Evolutionary conservation across 805 yeast genomes (phyloP).

Genomic region (Wickerhamiella sorbophila): DNA sequence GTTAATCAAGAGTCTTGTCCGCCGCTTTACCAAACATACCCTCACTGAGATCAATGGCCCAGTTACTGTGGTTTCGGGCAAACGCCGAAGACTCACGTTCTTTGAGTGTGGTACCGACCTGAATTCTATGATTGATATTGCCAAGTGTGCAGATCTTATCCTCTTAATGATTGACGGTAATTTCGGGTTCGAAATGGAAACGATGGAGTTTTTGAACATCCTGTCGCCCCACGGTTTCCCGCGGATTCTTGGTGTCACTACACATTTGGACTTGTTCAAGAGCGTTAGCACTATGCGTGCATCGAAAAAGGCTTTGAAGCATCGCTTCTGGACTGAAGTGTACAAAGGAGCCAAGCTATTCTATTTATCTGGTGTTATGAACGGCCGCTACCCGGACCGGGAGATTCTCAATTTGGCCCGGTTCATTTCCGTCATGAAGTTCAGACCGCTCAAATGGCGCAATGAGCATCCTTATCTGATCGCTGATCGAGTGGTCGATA

Average conservation of each 20-base stretch:
- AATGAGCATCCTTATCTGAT: constrained; percentile 92
- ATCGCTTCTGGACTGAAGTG: constrained; percentile 97
- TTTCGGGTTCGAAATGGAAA: constrained; percentile 98
- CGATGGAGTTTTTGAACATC: constrained; percentile 93
- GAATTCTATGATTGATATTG: constrained; percentile 91
- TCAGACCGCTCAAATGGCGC: constrained; percentile 98
- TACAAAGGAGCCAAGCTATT: constrained; percentile 95
- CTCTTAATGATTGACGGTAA: constrained; percentile 86
- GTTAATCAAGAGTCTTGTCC: constrained; percentile 71
- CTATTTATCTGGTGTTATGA: constrained; percentile 85
- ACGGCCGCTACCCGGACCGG: constrained; percentile 95
- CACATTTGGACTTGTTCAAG: constrained; percentile 89
- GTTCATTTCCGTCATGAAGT: constrained; percentile 93
- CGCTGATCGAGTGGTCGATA: constrained; percentile 82
- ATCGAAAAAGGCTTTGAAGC: constrained; percentile 79
- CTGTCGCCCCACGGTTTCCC: constrained; percentile 99
- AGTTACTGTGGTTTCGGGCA: constrained; percentile 90
- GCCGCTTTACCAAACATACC: constrained; percentile 77
- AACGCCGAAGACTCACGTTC: constrained; percentile 80
- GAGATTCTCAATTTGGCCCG: constrained; percentile 84
- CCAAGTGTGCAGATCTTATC: constrained; percentile 88
- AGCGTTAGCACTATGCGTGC: constrained; percentile 80
- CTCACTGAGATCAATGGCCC: constrained; percentile 86
- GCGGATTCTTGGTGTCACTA: constrained; percentile 83
- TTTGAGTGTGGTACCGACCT: constrained; percentile 86